Conservation (phyloP, 805 yeast species). For the Teunomyces gatunensis region DNA sequence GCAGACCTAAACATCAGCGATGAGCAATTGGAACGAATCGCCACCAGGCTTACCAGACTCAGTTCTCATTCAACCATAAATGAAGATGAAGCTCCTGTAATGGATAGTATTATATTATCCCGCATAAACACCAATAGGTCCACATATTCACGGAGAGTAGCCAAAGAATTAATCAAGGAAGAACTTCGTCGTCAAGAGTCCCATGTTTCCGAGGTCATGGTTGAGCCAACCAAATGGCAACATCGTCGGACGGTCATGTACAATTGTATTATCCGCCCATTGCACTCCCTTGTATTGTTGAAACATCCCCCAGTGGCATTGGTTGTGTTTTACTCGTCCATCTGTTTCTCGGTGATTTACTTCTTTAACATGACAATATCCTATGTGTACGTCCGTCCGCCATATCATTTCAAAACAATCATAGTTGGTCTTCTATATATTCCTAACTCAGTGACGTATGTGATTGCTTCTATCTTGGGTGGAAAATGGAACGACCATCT, state of each 20-base stretch:
- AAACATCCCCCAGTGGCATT: constrained; percentile 72
- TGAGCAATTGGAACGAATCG: constrained; percentile 26
- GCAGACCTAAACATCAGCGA: neutral
- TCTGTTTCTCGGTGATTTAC: constrained; percentile 69
- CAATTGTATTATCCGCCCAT: constrained; percentile 55
- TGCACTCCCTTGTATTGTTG: constrained; percentile 58
- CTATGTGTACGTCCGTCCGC: constrained; percentile 55
- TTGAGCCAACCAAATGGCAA: constrained; percentile 17
- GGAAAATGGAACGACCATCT: constrained; percentile 76
- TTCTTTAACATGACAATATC: constrained; percentile 74
- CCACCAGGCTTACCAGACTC: constrained; percentile 30
- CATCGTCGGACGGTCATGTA: constrained; percentile 31
- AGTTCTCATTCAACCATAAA: constrained; percentile 11
- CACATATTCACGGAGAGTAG: constrained; percentile 26
- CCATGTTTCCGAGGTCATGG: constrained; percentile 14
- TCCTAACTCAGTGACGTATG: constrained; percentile 78
- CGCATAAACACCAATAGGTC: constrained; percentile 35
- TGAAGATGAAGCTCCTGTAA: constrained; percentile 28
- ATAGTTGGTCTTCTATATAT: constrained; percentile 74
- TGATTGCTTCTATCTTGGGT: constrained; percentile 74
- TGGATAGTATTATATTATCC: constrained; percentile 39
- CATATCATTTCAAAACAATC: constrained; percentile 67
- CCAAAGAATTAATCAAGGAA: constrained; percentile 20
- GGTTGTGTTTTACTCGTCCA: constrained; percentile 63
- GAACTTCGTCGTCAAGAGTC: constrained; percentile 14